A percentile compares a stretch with the other conserved stretches of the same genome.
Conservation (phyloP, 768 basidiomycete genomes). For the Podaxis sp. region DNA sequence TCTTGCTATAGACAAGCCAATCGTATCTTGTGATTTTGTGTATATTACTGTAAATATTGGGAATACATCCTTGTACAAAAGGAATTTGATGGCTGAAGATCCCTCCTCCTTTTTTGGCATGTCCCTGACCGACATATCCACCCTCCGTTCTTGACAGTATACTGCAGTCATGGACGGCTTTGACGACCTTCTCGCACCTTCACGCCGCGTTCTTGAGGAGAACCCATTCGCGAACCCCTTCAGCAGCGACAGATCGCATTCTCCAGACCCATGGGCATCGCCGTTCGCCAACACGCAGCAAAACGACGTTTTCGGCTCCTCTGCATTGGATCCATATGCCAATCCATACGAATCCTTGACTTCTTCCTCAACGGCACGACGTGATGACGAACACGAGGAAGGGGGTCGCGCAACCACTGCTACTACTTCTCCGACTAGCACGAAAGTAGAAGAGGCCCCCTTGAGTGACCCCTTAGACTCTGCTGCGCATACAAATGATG, state of each 20-base stretch:
- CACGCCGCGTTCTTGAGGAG: slow-evolving; percentile 61
- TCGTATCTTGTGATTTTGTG: background rate
- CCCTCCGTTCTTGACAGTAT: background rate
- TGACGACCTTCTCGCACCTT: slow-evolving; percentile 70
- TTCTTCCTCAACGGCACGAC: slow-evolving; percentile 12
- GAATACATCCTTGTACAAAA: background rate
- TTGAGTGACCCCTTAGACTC: slow-evolving; percentile 36
- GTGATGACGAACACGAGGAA: slow-evolving; percentile 19
- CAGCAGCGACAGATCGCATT: slow-evolving; percentile 54
- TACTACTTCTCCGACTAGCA: background rate
- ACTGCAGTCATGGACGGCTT: slow-evolving; percentile 63
- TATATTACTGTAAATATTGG: background rate
- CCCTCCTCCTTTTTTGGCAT: slow-evolving; percentile 6
- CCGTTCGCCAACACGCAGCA: slow-evolving; percentile 43
- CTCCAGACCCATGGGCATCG: slow-evolving; percentile 77
- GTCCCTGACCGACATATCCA: background rate
- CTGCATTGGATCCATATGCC: slow-evolving; percentile 24
- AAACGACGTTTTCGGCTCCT: slow-evolving; percentile 29
- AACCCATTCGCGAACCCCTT: slow-evolving; percentile 81
- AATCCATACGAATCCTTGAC: slow-evolving; percentile 25
- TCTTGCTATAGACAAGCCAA: slow-evolving; percentile 3
- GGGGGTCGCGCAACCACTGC: background rate
- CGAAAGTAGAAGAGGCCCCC: slow-evolving; percentile 23
- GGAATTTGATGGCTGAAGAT: background rate
- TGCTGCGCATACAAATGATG: slow-evolving; percentile 25